Conservation (phyloP, 108 stramenopile species). For the Nitzschia sp. region DNA sequence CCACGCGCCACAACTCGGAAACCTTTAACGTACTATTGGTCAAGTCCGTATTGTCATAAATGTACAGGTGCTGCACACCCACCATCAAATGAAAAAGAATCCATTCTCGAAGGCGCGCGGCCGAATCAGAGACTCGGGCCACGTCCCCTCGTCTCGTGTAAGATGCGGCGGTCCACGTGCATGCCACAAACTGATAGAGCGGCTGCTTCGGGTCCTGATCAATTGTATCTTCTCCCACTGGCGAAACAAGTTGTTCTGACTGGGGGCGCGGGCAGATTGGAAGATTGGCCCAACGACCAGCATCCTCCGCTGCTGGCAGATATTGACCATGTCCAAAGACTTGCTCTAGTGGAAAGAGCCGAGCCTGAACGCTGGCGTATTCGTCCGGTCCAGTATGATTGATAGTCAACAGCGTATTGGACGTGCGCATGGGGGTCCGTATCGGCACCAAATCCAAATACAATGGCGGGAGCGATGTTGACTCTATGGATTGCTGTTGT, state of each 20-base stretch:
- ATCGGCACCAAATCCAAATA: conserved; percentile 80
- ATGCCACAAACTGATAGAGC: conserved; percentile 30
- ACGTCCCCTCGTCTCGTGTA: conserved; percentile 29
- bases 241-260: neutral
- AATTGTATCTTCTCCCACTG: neutral
- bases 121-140: conserved; percentile 43
- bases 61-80: conserved; percentile 77
- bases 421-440: conserved; percentile 54
- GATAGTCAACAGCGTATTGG: conserved; percentile 21
- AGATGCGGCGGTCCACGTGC: conserved; percentile 37
- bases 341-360: neutral
- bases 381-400: conserved; percentile 21
- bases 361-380: neutral
- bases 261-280: conserved; percentile 52
- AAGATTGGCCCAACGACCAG: conserved; percentile 81
- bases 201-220: neutral
- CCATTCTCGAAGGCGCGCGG: conserved; percentile 71
- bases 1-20: conserved; percentile 27
- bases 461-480: conserved; percentile 19
- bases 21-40: conserved; percentile 12
- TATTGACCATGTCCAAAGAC: conserved; percentile 51
- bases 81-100: conserved; percentile 79
- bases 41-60: conserved; percentile 76
- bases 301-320: conserved; percentile 62
- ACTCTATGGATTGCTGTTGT: neutral